Evolutionary conservation across 2,329 filamentous ascomycete species (phyloP).

Genomic region (Curvularia verruculosa): DNA sequence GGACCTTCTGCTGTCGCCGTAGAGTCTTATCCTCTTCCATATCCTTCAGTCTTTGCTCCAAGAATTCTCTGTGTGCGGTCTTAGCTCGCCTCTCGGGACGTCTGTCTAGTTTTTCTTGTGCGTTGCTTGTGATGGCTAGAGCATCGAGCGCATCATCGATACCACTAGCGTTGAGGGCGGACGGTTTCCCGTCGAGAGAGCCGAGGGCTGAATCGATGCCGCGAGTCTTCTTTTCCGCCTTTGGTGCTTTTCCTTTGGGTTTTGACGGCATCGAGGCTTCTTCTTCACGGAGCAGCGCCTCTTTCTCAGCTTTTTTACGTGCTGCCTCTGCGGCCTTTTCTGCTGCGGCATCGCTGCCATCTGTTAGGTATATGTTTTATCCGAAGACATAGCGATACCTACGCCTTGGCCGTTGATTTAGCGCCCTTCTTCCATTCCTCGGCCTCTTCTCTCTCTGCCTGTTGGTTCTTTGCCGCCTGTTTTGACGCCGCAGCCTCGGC

Average conservation of each 20-base stretch:
- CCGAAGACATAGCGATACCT: conserved; percentile 45
- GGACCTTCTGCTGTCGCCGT: conserved; percentile 81
- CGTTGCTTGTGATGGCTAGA: conserved; percentile 69
- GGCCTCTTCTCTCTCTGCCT: conserved; percentile 70
- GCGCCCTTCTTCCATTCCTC: conserved; percentile 83
- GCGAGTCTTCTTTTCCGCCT: conserved; percentile 59
- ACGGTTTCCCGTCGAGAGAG: conserved; percentile 49
- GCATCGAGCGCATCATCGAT: conserved; percentile 95
- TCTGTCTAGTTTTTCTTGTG: conserved; percentile 75
- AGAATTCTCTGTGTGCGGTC: conserved; percentile 81
- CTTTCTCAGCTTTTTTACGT: conserved; percentile 90
- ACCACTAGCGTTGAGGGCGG: conserved; percentile 77
- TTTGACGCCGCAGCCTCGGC: conserved; percentile 85
- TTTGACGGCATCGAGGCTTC: conserved; percentile 71
- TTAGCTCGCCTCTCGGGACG: conserved; percentile 89
- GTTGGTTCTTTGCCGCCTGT: conserved; percentile 70
- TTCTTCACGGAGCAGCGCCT: conserved; percentile 81
- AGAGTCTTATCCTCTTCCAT: conserved; percentile 85
- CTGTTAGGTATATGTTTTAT: conserved; percentile 12
- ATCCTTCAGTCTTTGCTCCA: conserved; percentile 80
- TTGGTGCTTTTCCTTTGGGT: conserved; percentile 72
- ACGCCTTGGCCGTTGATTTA: conserved; percentile 90
- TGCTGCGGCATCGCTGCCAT: conserved; percentile 76
- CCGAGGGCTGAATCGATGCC: conserved; percentile 70
- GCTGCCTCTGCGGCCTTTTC: conserved; percentile 82